A percentile compares a stretch with the other conserved stretches of the same genome.
Conservation (phyloP, 345 rosid species). For the Lenwebbia sp. region DNA sequence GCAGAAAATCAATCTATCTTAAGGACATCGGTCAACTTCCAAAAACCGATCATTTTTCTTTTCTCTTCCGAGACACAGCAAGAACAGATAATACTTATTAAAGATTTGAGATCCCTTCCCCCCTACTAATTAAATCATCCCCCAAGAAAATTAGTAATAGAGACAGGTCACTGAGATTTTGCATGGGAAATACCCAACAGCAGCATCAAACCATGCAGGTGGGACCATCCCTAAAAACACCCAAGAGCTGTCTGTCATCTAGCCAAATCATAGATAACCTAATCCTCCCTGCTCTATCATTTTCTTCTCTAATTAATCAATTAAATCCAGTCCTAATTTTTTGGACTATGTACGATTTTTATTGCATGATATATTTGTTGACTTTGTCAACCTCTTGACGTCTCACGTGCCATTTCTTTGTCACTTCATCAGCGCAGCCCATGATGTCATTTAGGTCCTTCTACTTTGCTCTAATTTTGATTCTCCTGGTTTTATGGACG, state of each 20-base stretch:
- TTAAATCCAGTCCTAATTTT: not conserved
- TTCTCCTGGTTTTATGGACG: not conserved
- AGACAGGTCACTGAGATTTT: not conserved
- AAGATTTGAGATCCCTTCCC: not conserved
- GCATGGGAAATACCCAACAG: not conserved
- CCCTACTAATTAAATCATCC: not conserved
- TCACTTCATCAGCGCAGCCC: not conserved
- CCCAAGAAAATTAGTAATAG: not conserved
- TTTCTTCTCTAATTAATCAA: not conserved
- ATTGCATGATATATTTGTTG: not conserved
- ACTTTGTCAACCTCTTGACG: not conserved
- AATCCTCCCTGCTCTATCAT: not conserved
- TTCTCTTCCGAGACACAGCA: fast-evolving
- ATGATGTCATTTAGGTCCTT: not conserved
- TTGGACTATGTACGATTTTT: not conserved
- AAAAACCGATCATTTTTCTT: not conserved
- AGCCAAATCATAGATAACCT: not conserved
- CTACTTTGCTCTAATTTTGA: not conserved
- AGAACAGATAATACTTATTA: not conserved
- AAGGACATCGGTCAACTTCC: not conserved
- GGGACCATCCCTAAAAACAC: not conserved
- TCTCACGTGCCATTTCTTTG: not conserved
- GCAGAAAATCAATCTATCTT: not conserved
- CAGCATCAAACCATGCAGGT: not conserved
- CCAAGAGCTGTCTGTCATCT: not conserved